Percentiles rank a stretch among this genome's conserved stretches.
Conservation (phyloP, 2,329 filamentous ascomycete genomes). For the Pseudogymnoascus sp. region DNA sequence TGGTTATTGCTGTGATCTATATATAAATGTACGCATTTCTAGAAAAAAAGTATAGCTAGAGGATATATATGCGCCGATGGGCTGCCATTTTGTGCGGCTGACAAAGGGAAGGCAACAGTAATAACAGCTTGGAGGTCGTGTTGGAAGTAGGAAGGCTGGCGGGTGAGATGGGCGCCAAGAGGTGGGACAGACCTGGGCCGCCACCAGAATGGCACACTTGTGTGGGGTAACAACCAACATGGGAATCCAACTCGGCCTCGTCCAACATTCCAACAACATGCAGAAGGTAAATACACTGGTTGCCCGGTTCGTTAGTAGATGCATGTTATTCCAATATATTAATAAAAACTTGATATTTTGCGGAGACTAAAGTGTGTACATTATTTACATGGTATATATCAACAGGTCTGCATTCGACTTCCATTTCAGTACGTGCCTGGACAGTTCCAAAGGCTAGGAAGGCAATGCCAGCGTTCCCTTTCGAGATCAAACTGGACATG, state of each 20-base stretch:
- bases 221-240: neutral
- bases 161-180: neutral
- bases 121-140: neutral
- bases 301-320: neutral
- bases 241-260: neutral
- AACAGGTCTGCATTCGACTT: neutral
- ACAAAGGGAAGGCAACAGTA: neutral
- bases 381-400: slow-evolving; percentile 3
- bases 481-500: slow-evolving; percentile 18
- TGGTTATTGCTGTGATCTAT: neutral
- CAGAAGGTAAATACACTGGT: neutral
- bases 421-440: slow-evolving; percentile 4
- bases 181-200: neutral
- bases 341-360: neutral
- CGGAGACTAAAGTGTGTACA: neutral
- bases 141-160: neutral
- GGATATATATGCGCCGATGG: neutral
- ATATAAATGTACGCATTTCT: neutral
- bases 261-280: neutral
- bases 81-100: neutral
- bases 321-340: neutral
- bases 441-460: slow-evolving; percentile 10
- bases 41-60: neutral
- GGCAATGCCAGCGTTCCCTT: slow-evolving; percentile 11
- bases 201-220: neutral